Evolutionary conservation across 139 green algal species (phyloP).

Genomic region (Chlamydomonas asymmetrica): DNA sequence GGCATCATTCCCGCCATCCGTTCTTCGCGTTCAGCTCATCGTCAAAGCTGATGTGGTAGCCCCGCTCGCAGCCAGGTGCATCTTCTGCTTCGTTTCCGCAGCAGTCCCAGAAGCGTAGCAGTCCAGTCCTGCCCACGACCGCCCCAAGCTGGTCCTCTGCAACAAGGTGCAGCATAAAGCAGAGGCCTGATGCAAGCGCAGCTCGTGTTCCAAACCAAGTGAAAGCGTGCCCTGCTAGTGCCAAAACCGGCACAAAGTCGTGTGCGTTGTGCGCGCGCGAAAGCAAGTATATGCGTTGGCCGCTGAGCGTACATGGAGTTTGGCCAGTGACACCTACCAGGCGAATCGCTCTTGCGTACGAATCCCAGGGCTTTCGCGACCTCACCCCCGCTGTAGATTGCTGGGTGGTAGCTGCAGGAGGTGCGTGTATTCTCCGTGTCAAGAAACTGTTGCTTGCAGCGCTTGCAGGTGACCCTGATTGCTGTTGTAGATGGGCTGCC

Average conservation of each 20-base stretch:
- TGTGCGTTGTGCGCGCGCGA: no score
- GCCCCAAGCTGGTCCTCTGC: constrained; percentile 51
- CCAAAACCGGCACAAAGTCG: no score
- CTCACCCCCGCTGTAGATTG: constrained; percentile 60
- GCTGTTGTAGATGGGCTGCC: not conserved
- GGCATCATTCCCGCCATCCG: constrained; percentile 19
- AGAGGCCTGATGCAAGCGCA: no score
- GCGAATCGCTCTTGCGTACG: constrained; percentile 39
- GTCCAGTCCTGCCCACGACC: constrained; percentile 50
- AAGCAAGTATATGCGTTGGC: no score
- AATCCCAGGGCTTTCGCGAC: constrained; percentile 65
- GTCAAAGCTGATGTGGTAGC: constrained; percentile 22
- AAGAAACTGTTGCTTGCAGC: constrained; percentile 60
- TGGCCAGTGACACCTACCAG: no score
- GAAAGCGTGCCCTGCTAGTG: no score
- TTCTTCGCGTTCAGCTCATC: not conserved
- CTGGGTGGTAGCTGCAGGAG: constrained; percentile 55
- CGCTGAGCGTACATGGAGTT: no score
- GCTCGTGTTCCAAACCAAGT: no score
- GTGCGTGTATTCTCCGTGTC: constrained; percentile 35
- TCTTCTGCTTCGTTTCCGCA: constrained; percentile 56
- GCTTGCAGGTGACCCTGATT: constrained; percentile 44
- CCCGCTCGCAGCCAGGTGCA: constrained; percentile 48
- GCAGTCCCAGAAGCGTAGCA: constrained; percentile 70
- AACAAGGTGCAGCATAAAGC: no score